Percentiles rank a stretch among this genome's conserved stretches.
These are phyloP conservation scores for Fibroporia radiculosa DNA, from an alignment of 768 basidiomycete species.

Conservation along the genomic window DNA sequence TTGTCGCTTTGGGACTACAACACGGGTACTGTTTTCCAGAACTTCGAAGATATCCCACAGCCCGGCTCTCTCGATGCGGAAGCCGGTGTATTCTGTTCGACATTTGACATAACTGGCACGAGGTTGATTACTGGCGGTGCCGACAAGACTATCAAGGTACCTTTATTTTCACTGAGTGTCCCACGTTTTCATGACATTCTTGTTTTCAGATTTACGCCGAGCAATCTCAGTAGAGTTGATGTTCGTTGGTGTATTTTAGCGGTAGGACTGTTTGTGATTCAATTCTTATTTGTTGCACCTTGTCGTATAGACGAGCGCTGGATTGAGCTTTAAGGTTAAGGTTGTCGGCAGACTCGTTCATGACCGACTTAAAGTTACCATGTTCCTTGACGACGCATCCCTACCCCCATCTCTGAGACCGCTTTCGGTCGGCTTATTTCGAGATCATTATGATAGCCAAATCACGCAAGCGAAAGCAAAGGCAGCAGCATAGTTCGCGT, in stretches of 20 bases:
- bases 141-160: constrained; percentile 97
- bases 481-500: not conserved
- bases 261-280: no score
- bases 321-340: no score
- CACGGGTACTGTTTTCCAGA: constrained; percentile 92
- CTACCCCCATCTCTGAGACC: no score
- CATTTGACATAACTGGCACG: constrained; percentile 94
- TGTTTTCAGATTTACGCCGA: constrained; percentile 56
- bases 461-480: constrained; percentile 5
- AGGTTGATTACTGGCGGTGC: constrained; percentile 93
- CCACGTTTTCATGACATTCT: not conserved
- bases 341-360: no score
- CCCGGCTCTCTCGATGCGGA: constrained; percentile 98
- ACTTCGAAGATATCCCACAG: constrained; percentile 88
- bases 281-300: no score
- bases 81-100: constrained; percentile 93
- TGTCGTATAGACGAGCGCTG: no score
- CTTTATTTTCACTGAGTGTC: constrained; percentile 14
- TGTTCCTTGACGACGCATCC: no score
- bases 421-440: no score
- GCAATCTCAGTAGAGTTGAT: constrained; percentile 40
- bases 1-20: constrained; percentile 92
- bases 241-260: not conserved
- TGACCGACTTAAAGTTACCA: no score
- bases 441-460: not conserved